phyloP scores from a whole-genome alignment of 2,329 filamentous ascomycete genomes.

The Alternaria rosae region DNA sequence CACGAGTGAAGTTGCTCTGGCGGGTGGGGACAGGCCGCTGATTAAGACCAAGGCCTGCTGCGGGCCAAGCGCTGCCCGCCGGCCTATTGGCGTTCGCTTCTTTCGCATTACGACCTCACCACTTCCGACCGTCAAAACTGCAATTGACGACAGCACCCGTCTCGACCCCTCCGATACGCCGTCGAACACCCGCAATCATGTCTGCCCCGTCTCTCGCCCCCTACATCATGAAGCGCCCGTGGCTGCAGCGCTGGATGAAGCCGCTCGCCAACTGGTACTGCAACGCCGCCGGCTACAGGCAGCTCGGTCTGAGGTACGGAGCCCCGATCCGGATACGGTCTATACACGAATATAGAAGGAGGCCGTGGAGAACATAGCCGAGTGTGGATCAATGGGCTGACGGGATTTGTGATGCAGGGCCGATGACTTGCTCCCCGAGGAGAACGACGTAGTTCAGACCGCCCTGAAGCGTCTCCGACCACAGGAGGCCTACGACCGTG shows the following conservation, averaged over 20 bases:
- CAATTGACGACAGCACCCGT: constrained; percentile 38
- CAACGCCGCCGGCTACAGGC: constrained; percentile 89
- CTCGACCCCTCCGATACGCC: constrained; percentile 27
- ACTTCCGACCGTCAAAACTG: constrained; percentile 28
- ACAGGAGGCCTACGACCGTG: constrained; percentile 93
- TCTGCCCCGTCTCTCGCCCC: constrained; percentile 75
- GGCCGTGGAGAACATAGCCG: not conserved
- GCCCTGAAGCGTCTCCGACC: constrained; percentile 89
- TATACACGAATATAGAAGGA: not conserved
- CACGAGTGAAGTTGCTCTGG: constrained; percentile 22
- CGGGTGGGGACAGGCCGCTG: constrained; percentile 18
- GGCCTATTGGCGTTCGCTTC: constrained; percentile 27
- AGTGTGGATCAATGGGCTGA: constrained; percentile 40
- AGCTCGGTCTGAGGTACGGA: constrained; percentile 85
- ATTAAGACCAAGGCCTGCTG: constrained; percentile 16
- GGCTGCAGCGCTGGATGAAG: constrained; percentile 79
- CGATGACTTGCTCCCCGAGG: constrained; percentile 95
- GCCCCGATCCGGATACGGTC: not conserved
- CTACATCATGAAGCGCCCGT: constrained; percentile 83
- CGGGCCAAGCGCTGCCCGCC: constrained; percentile 24
- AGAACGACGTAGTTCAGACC: constrained; percentile 83
- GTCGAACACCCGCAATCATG: constrained; percentile 59
- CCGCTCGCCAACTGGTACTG: constrained; percentile 89
- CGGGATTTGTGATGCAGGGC: constrained; percentile 64
- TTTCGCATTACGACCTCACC: constrained; percentile 30